Base-by-base conservation (phyloP, 179 eudicot genomes). In the Spergularia azorica region DNA sequence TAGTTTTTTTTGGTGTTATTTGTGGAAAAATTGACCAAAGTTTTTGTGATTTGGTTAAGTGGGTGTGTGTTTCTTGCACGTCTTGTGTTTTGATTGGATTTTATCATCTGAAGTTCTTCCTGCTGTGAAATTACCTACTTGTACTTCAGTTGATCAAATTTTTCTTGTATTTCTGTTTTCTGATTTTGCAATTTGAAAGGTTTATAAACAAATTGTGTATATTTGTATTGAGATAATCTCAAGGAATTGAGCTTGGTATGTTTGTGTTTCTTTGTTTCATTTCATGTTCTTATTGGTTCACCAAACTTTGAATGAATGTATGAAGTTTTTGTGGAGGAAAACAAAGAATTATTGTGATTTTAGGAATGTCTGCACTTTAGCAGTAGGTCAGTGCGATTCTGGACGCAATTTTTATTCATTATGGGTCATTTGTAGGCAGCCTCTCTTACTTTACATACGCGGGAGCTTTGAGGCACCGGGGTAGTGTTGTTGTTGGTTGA, bases 51-150 rank as follows among this genome's bases (percentile, higher is more conserved):
- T 57, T 75, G 60, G 43, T 9, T 21, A 51, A 43, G 11, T 72
- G 72, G 58, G 58, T 78, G 10, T 70, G 18, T 70, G 69, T 78
- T 70, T 54, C 63, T 77, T 82, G 84, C 78, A 74, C 72, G 72
- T 15, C 9, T 54, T 62, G 20, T 80, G 70, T 62, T 81, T 17
- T 32, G 48, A 61, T 70, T 80, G 67, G 21, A 58, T 17, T 26
- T 26, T 26, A 26, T 26, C 32, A 26, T 26, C 1, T 26, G 32
- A 26, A 26, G 1, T 26, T 26, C 5, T 56, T 41, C 7, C 8
- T 21, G 2, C 38, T 21, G 48, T 67, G 57, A 60, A 67, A 54
- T 67, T 75, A n/a, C 3, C 38, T 62, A 32, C 36, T 55, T 38
- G 32, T 60, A 52, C 61, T 8, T 6, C 52, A 5, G 21, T 54